phyloP scores from a whole-genome alignment of 768 basidiomycete species.

The Suillus weaverae region DNA sequence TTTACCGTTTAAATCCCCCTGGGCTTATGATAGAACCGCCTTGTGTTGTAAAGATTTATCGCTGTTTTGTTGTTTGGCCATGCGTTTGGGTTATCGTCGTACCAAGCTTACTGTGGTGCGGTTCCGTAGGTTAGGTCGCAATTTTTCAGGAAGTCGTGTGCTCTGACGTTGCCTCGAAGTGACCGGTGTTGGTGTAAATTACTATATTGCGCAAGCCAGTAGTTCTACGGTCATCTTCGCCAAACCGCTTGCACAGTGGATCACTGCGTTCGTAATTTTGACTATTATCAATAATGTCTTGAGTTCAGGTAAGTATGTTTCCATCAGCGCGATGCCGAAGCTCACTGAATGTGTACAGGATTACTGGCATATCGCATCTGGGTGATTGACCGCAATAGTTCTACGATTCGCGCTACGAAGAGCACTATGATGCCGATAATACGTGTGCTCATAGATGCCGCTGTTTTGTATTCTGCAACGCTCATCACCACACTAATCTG shows the following conservation, averaged over 20 bases:
- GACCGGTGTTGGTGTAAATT: slow-evolving; percentile 3
- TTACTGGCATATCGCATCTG: slow-evolving; percentile 13
- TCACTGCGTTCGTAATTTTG: slow-evolving; percentile 6
- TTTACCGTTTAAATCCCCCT: neutral
- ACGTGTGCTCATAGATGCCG: slow-evolving; percentile 7
- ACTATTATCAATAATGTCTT: slow-evolving; percentile 7
- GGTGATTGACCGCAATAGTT: slow-evolving; percentile 1
- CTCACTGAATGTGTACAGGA: neutral
- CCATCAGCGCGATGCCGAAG: neutral
- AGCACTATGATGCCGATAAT: slow-evolving; percentile 4
- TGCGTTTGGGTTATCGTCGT: slow-evolving; percentile 8
- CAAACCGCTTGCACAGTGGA: slow-evolving; percentile 8
- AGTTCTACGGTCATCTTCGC: slow-evolving; percentile 2
- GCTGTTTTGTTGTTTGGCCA: slow-evolving; percentile 17
- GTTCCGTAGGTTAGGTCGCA: slow-evolving; percentile 8
- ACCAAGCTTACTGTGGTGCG: slow-evolving; percentile 8
- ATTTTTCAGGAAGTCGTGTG: neutral
- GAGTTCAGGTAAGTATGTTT: slow-evolving; percentile 3
- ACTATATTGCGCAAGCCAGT: slow-evolving; percentile 7
- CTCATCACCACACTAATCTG: slow-evolving; percentile 6
- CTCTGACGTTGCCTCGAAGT: neutral
- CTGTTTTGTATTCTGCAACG: slow-evolving; percentile 9
- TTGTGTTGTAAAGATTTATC: slow-evolving; percentile 12
- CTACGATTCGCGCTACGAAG: neutral
- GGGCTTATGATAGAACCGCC: neutral